Base-by-base conservation (phyloP, 495 filamentous ascomycete species). In the Penicillium crystallinum region DNA sequence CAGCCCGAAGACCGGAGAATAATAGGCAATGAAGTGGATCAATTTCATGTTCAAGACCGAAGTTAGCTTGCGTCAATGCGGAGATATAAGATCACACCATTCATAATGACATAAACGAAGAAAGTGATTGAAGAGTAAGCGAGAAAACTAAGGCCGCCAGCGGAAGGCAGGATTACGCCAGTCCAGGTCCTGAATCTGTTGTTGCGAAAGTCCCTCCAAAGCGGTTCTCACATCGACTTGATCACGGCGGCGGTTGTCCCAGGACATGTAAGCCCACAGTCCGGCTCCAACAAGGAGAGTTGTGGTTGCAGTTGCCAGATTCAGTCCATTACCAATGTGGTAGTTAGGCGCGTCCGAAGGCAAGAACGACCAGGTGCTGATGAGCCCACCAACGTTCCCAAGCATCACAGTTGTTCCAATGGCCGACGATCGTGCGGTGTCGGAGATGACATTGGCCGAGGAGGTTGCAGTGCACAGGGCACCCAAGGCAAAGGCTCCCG, bases 131-230 rank as follows among this genome's bases (percentile, higher is more conserved):
- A n/a, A 21, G 18, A 12, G 3, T 12, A 11, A 0, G 22, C 4
- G 36, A 6, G 27, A 23, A 15, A 4, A 11, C 65, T 63, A 85
- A 53, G 74, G 78, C 61, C 67, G 76, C 84, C 75, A 85, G 57
- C 71, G 76, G 65, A 86, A 89, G n/a, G 68, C 81, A 6, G 87
- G 87, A 60, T 90, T 84, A 52, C 74, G 77, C 84, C 85, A 90
- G 58, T 89, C 87, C 22, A 89, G 58, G 58, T 85, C 81, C 65
- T 86, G 76, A 12, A 88, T 68, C 69, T 86, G 67, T 54, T 68
- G 54, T 63, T 73, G 63, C 25, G 73, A 75, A 63, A 85, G 50
- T 0, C 80, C 82, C 2, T 71, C 72, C 55, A 89, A 54, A 50
- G 78, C 82, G 44, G 68, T 66, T 52, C 79, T 77, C 4, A 81